Percentiles rank a stretch among this genome's conserved stretches.
phyloP scores from a whole-genome alignment of 192 early-diverging fungal species.

The Dimargaris cristalligena region DNA sequence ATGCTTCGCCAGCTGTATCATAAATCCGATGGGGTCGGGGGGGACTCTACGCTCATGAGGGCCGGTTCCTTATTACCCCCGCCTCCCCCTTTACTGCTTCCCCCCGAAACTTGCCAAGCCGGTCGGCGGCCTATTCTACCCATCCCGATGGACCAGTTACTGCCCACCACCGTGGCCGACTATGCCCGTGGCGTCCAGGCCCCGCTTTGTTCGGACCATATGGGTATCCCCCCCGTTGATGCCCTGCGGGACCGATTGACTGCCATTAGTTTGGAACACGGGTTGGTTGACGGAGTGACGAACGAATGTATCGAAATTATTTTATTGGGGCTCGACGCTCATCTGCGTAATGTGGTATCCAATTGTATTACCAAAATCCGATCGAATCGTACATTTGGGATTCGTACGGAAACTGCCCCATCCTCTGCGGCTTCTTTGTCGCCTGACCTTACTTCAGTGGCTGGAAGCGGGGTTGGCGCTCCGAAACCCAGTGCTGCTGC shows the following conservation, averaged over 20 bases:
- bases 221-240: conserved; percentile 44
- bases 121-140: conserved; percentile 32
- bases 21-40: conserved; percentile 21
- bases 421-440: too few relatives aligned
- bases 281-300: conserved; percentile 42
- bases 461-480: too few relatives aligned
- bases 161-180: conserved; percentile 32
- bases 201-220: conserved; percentile 46
- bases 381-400: too few relatives aligned
- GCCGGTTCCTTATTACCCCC: conserved; percentile 10
- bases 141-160: conserved; percentile 27
- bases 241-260: conserved; percentile 47
- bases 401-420: too few relatives aligned
- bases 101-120: conserved; percentile 18
- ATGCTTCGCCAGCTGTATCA: conserved; percentile 43
- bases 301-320: conserved; percentile 42
- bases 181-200: conserved; percentile 50
- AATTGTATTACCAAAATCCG: conserved; percentile 48
- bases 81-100: conserved; percentile 17
- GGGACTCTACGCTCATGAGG: too few relatives aligned
- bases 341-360: conserved; percentile 48
- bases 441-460: too few relatives aligned
- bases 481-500: too few relatives aligned
- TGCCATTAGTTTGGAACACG: conserved; percentile 47
- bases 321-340: conserved; percentile 49